Evolutionary conservation across 441 rosid genomes (phyloP).

Genomic region (Biscutella laevigata): DNA sequence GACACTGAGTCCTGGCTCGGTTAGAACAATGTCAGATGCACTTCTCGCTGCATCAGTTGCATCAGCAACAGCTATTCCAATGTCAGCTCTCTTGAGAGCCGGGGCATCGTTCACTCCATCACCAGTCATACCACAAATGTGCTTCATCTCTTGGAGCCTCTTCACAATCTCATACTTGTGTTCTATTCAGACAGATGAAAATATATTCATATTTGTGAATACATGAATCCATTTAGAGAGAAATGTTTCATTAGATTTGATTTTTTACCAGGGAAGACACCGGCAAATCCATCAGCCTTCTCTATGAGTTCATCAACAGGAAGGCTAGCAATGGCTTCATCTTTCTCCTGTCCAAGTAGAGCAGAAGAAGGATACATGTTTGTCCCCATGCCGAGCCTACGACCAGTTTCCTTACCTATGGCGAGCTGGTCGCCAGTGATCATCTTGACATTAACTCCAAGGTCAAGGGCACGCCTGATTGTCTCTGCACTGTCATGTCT

Average conservation of each 20-base stretch:
- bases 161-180: conserved; percentile 70
- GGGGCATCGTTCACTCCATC: conserved; percentile 76
- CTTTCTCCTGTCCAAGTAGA: conserved; percentile 49
- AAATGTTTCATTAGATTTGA: not conserved
- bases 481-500: conserved; percentile 77
- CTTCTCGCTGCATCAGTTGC: conserved; percentile 67
- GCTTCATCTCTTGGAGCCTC: conserved; percentile 51
- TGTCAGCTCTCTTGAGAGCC: conserved; percentile 62
- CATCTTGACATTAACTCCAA: conserved; percentile 76
- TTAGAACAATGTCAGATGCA: conserved; percentile 64
- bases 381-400: conserved; percentile 73
- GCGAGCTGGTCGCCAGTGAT: conserved; percentile 73
- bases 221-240: not conserved
- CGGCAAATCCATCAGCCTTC: conserved; percentile 74
- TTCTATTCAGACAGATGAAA: conserved; percentile 27
- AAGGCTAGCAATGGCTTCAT: conserved; percentile 31
- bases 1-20: conserved; percentile 67
- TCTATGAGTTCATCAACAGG: conserved; percentile 60
- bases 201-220: not conserved
- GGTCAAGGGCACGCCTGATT: conserved; percentile 54
- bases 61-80: conserved; percentile 63
- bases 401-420: conserved; percentile 65
- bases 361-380: conserved; percentile 72
- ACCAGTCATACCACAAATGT: conserved; percentile 69
- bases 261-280: conserved; percentile 62